Percentiles rank a stretch among this genome's conserved stretches.
These are phyloP conservation scores for Mortierella alpina DNA, from an alignment of 192 early-diverging fungal genomes.

Conservation along the genomic window DNA sequence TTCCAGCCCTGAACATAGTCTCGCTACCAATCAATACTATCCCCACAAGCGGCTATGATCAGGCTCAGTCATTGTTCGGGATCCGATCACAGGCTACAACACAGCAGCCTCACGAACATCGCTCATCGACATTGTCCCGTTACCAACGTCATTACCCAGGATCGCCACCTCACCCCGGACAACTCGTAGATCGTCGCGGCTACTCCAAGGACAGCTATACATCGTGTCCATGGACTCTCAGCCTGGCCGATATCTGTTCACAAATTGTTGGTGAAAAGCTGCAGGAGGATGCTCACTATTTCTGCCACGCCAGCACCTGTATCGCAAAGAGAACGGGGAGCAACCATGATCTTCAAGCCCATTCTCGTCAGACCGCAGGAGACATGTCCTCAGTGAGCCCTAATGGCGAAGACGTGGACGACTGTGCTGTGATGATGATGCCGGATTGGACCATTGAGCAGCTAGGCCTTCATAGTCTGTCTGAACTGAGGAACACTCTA, in stretches of 20 bases:
- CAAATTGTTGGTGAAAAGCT: conserved; percentile 38
- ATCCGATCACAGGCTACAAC: too few relatives aligned
- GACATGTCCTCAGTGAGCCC: background rate
- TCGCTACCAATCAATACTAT: background rate
- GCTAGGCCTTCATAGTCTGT: conserved; percentile 17
- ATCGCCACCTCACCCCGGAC: conserved; percentile 18
- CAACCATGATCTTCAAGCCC: too few relatives aligned
- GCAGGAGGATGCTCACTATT: conserved; percentile 33
- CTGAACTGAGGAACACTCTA: conserved; percentile 9
- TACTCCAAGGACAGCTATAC: conserved; percentile 48
- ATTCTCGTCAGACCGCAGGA: too few relatives aligned
- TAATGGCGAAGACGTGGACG: conserved; percentile 1
- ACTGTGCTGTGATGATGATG: conserved; percentile 26
- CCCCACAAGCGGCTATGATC: background rate
- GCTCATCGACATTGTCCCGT: background rate
- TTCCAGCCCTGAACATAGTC: background rate
- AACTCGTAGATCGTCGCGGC: conserved; percentile 21
- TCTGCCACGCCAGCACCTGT: conserved; percentile 17
- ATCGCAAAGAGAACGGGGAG: conserved; percentile 11
- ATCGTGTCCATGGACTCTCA: conserved; percentile 42
- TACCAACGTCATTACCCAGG: background rate
- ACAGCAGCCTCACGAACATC: background rate
- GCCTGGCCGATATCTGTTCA: conserved; percentile 38
- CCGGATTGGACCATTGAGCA: conserved; percentile 38
- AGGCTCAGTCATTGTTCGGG: background rate